These are phyloP conservation scores for Nitzschia sp. DNA, from an alignment of 108 stramenopile species.

Conservation along the genomic window DNA sequence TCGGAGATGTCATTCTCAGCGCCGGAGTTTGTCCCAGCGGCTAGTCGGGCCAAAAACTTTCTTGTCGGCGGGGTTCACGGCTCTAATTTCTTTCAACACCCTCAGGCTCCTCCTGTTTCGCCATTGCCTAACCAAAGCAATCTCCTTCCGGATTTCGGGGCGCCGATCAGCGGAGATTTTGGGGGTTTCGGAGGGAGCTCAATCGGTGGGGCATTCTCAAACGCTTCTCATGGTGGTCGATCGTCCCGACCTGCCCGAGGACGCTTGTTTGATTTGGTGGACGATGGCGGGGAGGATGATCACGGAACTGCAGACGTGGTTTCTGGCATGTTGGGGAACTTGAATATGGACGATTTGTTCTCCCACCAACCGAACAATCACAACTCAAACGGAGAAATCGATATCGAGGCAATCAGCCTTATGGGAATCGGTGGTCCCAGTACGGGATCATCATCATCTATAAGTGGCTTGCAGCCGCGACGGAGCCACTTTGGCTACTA, in stretches of 20 bases:
- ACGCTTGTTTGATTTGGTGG: conserved; percentile 84
- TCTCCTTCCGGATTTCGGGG: conserved; percentile 33
- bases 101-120: conserved; percentile 29
- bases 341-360: conserved; percentile 68
- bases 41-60: background rate
- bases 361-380: conserved; percentile 38
- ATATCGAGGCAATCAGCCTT: conserved; percentile 87
- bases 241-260: conserved; percentile 50
- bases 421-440: conserved; percentile 69
- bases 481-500: conserved; percentile 9
- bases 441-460: conserved; percentile 6
- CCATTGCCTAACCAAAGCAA: conserved; percentile 45
- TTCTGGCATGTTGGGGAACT: conserved; percentile 74
- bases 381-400: conserved; percentile 54
- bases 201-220: conserved; percentile 7
- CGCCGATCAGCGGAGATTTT: conserved; percentile 35
- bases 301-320: conserved; percentile 63
- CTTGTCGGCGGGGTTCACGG: background rate
- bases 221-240: conserved; percentile 1
- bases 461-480: conserved; percentile 17
- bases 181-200: background rate
- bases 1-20: conserved; percentile 23
- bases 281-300: conserved; percentile 63
- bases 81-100: background rate
- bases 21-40: conserved; percentile 6